Conservation (phyloP, 2,329 filamentous ascomycete species). For the Clarireedia paspali region DNA sequence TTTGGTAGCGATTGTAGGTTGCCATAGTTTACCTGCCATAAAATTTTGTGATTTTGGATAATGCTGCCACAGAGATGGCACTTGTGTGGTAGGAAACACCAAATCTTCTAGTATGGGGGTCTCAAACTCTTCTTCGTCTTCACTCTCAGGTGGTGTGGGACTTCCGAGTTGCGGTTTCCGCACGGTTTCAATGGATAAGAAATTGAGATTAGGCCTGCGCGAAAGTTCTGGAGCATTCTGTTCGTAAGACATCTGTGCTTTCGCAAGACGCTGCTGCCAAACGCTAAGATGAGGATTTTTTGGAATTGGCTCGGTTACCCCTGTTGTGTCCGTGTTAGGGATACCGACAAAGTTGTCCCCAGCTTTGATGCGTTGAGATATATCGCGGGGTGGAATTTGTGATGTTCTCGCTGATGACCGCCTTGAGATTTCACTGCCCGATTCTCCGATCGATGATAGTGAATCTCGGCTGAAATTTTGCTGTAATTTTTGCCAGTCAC, state of each 20-base stretch:
- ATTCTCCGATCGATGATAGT: constrained; percentile 20
- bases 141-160: constrained; percentile 47
- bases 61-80: constrained; percentile 21
- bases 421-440: background rate
- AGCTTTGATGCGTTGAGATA: constrained; percentile 30
- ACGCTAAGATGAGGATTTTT: constrained; percentile 30
- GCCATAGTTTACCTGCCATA: constrained; percentile 1
- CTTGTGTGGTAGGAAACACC: background rate
- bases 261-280: constrained; percentile 40
- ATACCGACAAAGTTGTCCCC: constrained; percentile 26
- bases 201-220: constrained; percentile 34
- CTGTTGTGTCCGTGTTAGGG: constrained; percentile 25
- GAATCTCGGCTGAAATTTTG: constrained; percentile 37
- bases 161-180: constrained; percentile 35
- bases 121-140: background rate
- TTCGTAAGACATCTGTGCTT: constrained; percentile 39
- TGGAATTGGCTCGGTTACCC: constrained; percentile 21
- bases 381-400: constrained; percentile 33
- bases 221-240: constrained; percentile 34
- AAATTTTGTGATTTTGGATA: constrained; percentile 10
- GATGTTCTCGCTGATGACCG: constrained; percentile 25
- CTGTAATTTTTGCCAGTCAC: constrained; percentile 52
- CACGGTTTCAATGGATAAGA: constrained; percentile 33
- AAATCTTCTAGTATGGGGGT: background rate
- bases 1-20: background rate